phyloP scores from a whole-genome alignment of 78 protist genomes.

The Tieghemostelium lacteum region DNA sequence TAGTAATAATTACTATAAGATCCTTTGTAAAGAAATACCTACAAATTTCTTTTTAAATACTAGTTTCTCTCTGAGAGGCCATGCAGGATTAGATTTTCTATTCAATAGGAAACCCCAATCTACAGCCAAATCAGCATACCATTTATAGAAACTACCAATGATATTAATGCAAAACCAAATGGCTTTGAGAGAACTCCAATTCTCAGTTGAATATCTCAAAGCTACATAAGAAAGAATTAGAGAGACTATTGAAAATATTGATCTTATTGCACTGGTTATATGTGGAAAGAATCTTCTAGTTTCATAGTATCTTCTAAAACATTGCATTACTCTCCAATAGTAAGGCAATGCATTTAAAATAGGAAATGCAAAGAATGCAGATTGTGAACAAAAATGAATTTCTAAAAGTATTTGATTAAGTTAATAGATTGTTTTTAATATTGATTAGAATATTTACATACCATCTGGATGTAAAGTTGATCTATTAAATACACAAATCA shows the following conservation, averaged over 20 bases:
- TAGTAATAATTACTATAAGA: background rate
- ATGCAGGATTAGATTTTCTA: conserved; percentile 9
- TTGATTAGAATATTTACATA: background rate
- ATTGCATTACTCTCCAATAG: conserved; percentile 62
- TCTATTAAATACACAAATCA: conserved; percentile 69
- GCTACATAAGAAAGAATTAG: conserved; percentile 45
- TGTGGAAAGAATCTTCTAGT: conserved; percentile 67
- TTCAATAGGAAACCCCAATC: conserved; percentile 63
- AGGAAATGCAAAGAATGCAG: conserved; percentile 44
- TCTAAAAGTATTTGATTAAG: background rate
- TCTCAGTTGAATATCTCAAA: background rate
- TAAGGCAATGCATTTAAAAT: conserved; percentile 37
- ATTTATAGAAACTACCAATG: conserved; percentile 60
- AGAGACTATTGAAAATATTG: conserved; percentile 33
- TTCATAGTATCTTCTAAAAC: conserved; percentile 73
- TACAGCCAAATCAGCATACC: conserved; percentile 60
- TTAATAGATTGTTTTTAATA: background rate
- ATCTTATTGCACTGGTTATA: conserved; percentile 67
- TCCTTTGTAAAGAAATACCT: background rate
- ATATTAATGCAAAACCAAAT: conserved; percentile 42
- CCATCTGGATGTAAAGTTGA: conserved; percentile 12
- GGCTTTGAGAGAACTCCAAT: conserved; percentile 10
- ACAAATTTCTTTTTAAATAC: conserved; percentile 32
- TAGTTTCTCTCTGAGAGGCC: conserved; percentile 52
- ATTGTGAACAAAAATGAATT: conserved; percentile 11